Conservation (phyloP, 345 rosid genomes). For the Erodium maritimum region DNA sequence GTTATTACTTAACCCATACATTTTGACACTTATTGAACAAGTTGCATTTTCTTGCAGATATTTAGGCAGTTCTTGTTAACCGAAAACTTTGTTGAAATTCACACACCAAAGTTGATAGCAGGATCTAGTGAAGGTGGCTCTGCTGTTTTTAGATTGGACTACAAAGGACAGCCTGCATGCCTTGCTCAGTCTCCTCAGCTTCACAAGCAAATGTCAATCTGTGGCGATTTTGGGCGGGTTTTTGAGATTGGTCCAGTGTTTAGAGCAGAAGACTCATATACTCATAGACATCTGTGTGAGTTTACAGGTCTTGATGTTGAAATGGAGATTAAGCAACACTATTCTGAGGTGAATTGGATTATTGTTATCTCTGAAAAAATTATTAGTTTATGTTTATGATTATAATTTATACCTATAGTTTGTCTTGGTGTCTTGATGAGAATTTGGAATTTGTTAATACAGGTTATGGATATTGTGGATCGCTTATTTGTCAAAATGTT, state of each 20-base stretch:
- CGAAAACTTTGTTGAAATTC: constrained; percentile 61
- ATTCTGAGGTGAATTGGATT: constrained; percentile 47
- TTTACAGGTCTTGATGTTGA: constrained; percentile 85
- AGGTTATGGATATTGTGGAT: constrained; percentile 81
- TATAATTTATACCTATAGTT: too few species aligned
- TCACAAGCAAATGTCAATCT: constrained; percentile 84
- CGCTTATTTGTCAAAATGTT: constrained; percentile 56
- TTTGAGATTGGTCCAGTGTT: constrained; percentile 83
- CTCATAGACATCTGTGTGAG: constrained; percentile 86
- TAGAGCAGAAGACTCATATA: constrained; percentile 85
- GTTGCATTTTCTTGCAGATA: constrained; percentile 25
- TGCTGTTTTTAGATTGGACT: constrained; percentile 80
- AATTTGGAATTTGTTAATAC: constrained; percentile 7
- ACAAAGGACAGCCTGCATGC: constrained; percentile 85
- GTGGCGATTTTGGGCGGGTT: constrained; percentile 66
- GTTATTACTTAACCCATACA: neutral
- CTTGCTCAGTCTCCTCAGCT: constrained; percentile 94
- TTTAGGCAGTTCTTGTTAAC: constrained; percentile 50
- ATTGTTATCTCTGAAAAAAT: neutral
- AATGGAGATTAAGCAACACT: constrained; percentile 70
- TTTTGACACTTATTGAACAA: neutral
- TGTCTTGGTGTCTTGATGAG: too few species aligned
- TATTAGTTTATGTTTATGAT: neutral
- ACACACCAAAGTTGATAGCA: constrained; percentile 76
- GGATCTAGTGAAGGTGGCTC: constrained; percentile 97